Evolutionary conservation across 2,329 filamentous ascomycete genomes (phyloP).

Genomic region (Penicillium freii): DNA sequence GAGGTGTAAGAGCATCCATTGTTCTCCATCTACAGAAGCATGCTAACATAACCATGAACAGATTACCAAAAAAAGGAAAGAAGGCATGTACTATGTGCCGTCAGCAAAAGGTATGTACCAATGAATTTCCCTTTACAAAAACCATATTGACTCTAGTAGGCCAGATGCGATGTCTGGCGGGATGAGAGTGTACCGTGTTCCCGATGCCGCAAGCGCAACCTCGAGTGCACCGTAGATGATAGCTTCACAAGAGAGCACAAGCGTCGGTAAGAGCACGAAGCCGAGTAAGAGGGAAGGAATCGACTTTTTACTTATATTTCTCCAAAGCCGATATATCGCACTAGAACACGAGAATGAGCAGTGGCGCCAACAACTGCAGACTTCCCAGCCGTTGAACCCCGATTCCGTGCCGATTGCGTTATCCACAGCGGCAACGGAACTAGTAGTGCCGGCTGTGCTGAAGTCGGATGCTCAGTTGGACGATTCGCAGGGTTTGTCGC

Average conservation of each 20-base stretch:
- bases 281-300: not conserved
- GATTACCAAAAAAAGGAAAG: slow-evolving; percentile 32
- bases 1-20: slow-evolving; percentile 11
- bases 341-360: slow-evolving; percentile 40
- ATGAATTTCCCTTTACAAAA: not conserved
- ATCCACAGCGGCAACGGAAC: slow-evolving; percentile 33
- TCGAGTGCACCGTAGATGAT: slow-evolving; percentile 41
- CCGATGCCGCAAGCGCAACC: slow-evolving; percentile 39
- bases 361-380: slow-evolving; percentile 35
- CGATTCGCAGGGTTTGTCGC: slow-evolving; percentile 9
- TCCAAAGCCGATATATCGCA: slow-evolving; percentile 37
- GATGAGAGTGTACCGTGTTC: slow-evolving; percentile 37
- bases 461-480: slow-evolving; percentile 5
- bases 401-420: slow-evolving; percentile 29
- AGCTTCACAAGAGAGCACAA: slow-evolving; percentile 46
- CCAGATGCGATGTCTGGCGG: slow-evolving; percentile 42
- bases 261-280: slow-evolving; percentile 31
- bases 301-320: not conserved
- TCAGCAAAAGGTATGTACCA: slow-evolving; percentile 42
- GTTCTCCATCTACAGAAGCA: not conserved
- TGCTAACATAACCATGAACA: slow-evolving; percentile 17
- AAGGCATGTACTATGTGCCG: slow-evolving; percentile 47
- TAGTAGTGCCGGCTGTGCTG: slow-evolving; percentile 23
- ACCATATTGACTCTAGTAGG: slow-evolving; percentile 19
- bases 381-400: slow-evolving; percentile 23